Evolutionary conservation across 768 basidiomycete genomes (phyloP).

Genomic region (Suillus plorans): DNA sequence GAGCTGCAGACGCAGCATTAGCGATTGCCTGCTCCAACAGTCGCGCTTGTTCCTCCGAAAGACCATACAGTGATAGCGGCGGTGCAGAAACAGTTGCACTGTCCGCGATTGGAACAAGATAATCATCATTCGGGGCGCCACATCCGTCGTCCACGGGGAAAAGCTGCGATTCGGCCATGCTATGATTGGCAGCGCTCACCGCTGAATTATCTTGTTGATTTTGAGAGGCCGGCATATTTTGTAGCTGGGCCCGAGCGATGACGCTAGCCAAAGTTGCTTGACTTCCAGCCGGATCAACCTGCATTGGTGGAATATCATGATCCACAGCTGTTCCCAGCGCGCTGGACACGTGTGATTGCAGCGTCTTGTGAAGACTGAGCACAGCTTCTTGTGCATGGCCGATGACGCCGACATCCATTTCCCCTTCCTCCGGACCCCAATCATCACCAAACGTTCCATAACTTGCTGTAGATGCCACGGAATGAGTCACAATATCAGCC

Average conservation of each 20-base stretch:
- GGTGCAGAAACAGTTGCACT: constrained; percentile 21
- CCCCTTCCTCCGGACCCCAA: constrained; percentile 57
- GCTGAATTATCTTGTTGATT: constrained; percentile 10
- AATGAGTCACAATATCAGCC: constrained; percentile 54
- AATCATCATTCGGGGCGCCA: constrained; percentile 9
- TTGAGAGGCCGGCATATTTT: constrained; percentile 34
- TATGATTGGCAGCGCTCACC: constrained; percentile 2
- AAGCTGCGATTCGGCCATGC: constrained; percentile 15
- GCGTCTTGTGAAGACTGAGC: constrained; percentile 51
- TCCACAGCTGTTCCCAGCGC: constrained; percentile 43
- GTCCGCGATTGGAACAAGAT: constrained; percentile 9
- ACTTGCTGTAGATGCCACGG: constrained; percentile 10
- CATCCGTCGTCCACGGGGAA: constrained; percentile 5
- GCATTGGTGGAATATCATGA: constrained; percentile 28
- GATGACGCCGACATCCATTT: constrained; percentile 50
- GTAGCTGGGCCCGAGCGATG: constrained; percentile 67
- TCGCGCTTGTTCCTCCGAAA: constrained; percentile 71
- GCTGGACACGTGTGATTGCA: constrained; percentile 58
- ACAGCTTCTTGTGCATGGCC: constrained; percentile 51
- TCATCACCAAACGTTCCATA: constrained; percentile 17
- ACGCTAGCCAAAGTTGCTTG: constrained; percentile 73
- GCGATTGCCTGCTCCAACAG: constrained; percentile 73
- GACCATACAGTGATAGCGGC: constrained; percentile 63
- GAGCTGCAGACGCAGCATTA: constrained; percentile 70
- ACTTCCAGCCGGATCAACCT: constrained; percentile 48